phyloP scores from a whole-genome alignment of 2,329 filamentous ascomycete genomes.

The Fonsecaea pugnacius region DNA sequence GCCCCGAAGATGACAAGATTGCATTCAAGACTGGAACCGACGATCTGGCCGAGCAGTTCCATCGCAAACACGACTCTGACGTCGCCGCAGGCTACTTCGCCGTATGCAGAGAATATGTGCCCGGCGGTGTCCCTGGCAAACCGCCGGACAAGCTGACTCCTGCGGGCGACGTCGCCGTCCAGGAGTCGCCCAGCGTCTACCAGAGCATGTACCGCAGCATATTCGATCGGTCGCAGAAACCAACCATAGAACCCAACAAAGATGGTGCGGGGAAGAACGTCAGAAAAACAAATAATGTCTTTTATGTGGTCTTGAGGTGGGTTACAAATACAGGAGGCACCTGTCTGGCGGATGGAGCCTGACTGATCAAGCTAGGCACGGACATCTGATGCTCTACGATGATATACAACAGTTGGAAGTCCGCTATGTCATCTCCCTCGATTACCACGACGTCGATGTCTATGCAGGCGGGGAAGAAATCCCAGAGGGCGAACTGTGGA shows the following conservation, averaged over 20 bases:
- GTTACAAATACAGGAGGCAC: slow-evolving; percentile 35
- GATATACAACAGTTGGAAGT: slow-evolving; percentile 95
- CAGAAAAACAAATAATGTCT: slow-evolving; percentile 78
- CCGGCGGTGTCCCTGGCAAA: slow-evolving; percentile 89
- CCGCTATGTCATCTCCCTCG: slow-evolving; percentile 89
- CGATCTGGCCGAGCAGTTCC: slow-evolving; percentile 64
- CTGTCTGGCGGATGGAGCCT: slow-evolving; percentile 7
- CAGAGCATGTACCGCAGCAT: slow-evolving; percentile 98
- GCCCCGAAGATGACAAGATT: slow-evolving; percentile 67
- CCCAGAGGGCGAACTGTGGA: slow-evolving; percentile 90
- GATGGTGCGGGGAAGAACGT: slow-evolving; percentile 45
- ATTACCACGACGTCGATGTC: slow-evolving; percentile 82
- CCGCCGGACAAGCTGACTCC: slow-evolving; percentile 85
- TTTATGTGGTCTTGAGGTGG: slow-evolving; percentile 87
- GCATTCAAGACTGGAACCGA: slow-evolving; percentile 66
- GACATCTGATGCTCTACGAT: slow-evolving; percentile 96
- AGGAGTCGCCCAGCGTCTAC: slow-evolving; percentile 90
- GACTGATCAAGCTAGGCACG: slow-evolving; percentile 64
- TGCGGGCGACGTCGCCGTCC: slow-evolving; percentile 74
- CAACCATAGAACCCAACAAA: slow-evolving; percentile 59
- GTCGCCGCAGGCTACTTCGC: slow-evolving; percentile 91
- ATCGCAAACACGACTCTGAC: slow-evolving; percentile 68
- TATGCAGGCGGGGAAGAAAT: slow-evolving; percentile 79
- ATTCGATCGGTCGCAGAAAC: slow-evolving; percentile 76
- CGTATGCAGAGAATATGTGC: slow-evolving; percentile 90